Conservation (phyloP, 345 rosid genomes). For the Eucalyptus pauciflora region DNA sequence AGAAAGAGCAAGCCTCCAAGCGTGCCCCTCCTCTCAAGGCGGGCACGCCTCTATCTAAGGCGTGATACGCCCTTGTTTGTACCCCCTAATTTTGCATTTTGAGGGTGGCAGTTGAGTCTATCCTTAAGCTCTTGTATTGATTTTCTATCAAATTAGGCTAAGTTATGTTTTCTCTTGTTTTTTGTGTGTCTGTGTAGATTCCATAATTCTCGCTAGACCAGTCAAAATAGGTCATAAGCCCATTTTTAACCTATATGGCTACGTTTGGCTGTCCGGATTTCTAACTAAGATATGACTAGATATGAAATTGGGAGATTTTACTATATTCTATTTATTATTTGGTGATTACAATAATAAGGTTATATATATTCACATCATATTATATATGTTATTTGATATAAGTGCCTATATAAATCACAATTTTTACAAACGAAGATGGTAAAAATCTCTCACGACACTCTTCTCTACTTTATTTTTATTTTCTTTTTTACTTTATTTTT, state of each 20-base stretch:
- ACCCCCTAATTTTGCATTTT: neutral
- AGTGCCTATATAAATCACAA: no score
- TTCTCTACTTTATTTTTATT: no score
- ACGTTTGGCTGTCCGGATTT: rapidly evolving
- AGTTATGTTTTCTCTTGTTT: neutral
- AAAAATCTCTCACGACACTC: no score
- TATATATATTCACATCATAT: no score
- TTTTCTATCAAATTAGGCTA: neutral
- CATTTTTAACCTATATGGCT: no score
- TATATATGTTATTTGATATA: no score
- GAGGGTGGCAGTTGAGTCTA: neutral
- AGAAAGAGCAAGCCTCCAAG: neutral
- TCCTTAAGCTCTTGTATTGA: neutral
- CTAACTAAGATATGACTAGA: rapidly evolving
- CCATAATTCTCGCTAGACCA: neutral
- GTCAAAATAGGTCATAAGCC: no score
- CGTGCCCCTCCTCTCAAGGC: neutral
- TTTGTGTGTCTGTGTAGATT: neutral
- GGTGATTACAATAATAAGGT: no score
- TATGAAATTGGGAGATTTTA: rapidly evolving
- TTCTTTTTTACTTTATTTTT: no score
- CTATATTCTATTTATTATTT: no score
- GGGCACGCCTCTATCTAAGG: neutral
- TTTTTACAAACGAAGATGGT: no score
- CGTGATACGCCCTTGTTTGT: neutral